Base-by-base conservation (phyloP, 768 basidiomycete genomes). In the Pulveroboletus ravenelii region DNA sequence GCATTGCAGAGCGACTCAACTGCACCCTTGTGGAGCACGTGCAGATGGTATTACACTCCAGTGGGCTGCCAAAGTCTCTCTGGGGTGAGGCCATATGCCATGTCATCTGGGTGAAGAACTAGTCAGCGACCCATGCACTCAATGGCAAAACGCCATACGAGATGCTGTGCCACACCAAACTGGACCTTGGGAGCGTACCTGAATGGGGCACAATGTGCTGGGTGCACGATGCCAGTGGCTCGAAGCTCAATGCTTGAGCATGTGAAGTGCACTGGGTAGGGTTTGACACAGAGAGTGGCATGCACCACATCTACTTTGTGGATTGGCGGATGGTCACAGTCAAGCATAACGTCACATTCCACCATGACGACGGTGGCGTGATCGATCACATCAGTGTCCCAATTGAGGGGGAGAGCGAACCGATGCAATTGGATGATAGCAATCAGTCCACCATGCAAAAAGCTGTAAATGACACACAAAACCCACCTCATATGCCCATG, bases 171-270 rank as follows among this genome's bases (percentile, higher is more conserved):
- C 5, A 17, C 3, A 38, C 13, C 10, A 38, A 38, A 13, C 37
- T 17, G 2, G 1, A 20, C 0, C 0, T 38, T 6, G 20, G 2
- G 1, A 13, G 12, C 12, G 3, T 38, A 20, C 18, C 1, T 1
- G 1, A 38, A 20, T 38, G 37, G 37, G 37, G 37, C 1, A 3
- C 4, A 3, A n/a, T 5, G 10, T 5, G 9, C 18, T 38, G 37
- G 37, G 37, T 20, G 0, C 37, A 38, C 10, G 3, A 38, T 1
- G 12, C 18, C 3, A 12, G 10, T 2, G 12, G 37, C 2, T 10
- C 37, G 4, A 38, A 38, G 12, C 18, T 38, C 0, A 12, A 38
- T 7, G 12, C 12, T 3, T 6, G 37, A 12, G 37, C 18, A 0
- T 20, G 37, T 10, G 18, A 10, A 4, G 37, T 4, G 2, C 1